Evolutionary conservation across 306 rosid species (phyloP), one percentile per base, ranked within the genome.

Genomic region (Trifolium dubium): DNA sequence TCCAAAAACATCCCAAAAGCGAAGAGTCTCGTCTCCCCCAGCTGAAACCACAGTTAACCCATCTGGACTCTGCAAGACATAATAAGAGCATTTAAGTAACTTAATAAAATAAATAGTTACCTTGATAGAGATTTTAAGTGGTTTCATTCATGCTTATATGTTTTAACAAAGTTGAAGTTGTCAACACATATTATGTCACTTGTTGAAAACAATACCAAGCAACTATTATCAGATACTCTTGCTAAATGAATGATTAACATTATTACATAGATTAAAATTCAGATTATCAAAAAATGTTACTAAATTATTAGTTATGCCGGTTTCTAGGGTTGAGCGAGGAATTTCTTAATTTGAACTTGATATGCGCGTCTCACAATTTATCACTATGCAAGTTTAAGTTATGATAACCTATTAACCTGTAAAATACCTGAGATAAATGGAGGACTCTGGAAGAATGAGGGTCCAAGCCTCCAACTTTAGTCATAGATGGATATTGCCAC

Each of bases 401-500:
- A 68, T 58, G 49, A 69, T 54, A 2, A 19, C 12, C 28, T 64
- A 44, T 35, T 54, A 2, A 19, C 12, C 28, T 64, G 53, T 35
- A 39, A 41, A 50, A 67, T 64, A 91, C 92, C 97, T 89, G 97
- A 64, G 82, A 77, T 44, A 89, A 79, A 10, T 91, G 86, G 68
- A 91, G 89, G 77, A 91, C 72, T 91, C 97, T 73, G 37, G 89
- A 77, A 35, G 73, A 32, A 2, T 89, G 88, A 34, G 88, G 80
- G 35, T 72, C 84, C 79, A 87, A 80, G 75, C 64, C 69, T 81
- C 89, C 89, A 13, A 86, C 69, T 76, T 86, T 86, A 29, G 81
- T 71, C 92, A 91, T 89, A 34, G 95, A 87, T 10, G 95, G 95
- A 80, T 89, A 89, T 64, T 61, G 83, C 97, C 97, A 91, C 79